Base-by-base conservation (phyloP, 805 yeast genomes). In the Metschnikowia lochheadii region DNA sequence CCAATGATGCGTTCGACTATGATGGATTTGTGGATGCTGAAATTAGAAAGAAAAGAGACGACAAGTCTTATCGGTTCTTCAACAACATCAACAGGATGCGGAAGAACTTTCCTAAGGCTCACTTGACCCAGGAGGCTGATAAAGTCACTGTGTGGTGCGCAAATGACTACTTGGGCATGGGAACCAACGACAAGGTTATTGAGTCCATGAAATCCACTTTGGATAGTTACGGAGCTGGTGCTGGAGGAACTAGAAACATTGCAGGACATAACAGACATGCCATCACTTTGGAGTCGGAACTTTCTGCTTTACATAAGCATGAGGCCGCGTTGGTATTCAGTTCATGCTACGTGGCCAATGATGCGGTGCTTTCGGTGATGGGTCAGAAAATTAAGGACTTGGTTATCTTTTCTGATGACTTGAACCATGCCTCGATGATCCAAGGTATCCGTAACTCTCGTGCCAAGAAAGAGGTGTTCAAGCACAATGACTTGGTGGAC, bases 121-220 rank as follows among this genome's bases (percentile, higher is more conserved):
- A 94, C 65, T 81, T 94, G 57, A 78, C 84, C 51, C 54, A 64
- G 35, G 89, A 85, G 63, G 75, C 75, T 14, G 96, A 89, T 62
- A 87, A 87, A 65, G 99, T 94, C 52, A 90, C 96, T 47, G 99
- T 94, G 51, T 94, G 99, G 99, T 94, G 99, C 65, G 91, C 99
- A 39, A 94, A 94, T 68, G 99, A 94, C 70, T 94, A 94, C 68
- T 77, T 94, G 54, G 97, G 98, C 11, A 88, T 94, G 94, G 92
- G 97, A 47, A 83, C 82, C 63, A 87, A 92, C 66, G 79, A 78
- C 55, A 73, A 78, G 55, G 92, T 92, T 40, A 72, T 89, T 52
- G 72, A 80, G 15, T 83, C 82, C 49, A 94, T 92, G 92, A 85
- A 85, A 60, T 66, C 75, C 44, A 84, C 96, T 15, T 78, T 94